Percentiles rank a stretch among this genome's conserved stretches.
phyloP scores from a whole-genome alignment of 139 green algal genomes.

The Deuterostichococcus epilithicus region DNA sequence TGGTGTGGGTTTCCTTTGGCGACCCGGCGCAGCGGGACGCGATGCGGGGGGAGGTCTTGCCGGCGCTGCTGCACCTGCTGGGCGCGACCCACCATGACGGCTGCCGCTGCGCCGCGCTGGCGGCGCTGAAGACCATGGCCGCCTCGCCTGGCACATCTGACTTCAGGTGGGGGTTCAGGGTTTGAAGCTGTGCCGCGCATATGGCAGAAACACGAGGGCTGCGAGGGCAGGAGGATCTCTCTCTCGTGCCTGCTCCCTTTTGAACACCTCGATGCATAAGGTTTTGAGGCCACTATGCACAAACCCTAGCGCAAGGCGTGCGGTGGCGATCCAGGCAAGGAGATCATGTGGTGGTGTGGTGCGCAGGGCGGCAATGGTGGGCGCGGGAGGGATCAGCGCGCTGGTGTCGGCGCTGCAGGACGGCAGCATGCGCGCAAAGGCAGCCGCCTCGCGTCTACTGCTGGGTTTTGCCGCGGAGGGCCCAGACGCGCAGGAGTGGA shows the following conservation, averaged over 20 bases:
- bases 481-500: not conserved
- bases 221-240: no score
- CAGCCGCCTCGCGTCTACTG: not conserved
- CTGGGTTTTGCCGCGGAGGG: not conserved
- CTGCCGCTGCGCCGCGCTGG: not conserved
- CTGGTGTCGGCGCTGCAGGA: not conserved
- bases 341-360: no score
- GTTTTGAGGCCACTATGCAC: no score
- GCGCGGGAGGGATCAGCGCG: not conserved
- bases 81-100: not conserved
- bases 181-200: no score
- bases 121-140: not conserved
- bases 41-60: not conserved
- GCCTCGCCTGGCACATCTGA: not conserved
- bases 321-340: no score
- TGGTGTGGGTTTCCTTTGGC: not conserved
- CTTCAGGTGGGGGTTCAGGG: not conserved
- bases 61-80: not conserved
- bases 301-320: no score
- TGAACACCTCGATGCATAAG: no score
- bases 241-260: no score
- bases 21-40: not conserved
- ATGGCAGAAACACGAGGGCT: no score
- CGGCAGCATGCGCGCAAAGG: not conserved
- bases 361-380: not conserved